A percentile compares a stretch with the other conserved stretches of the same genome.
Evolutionary conservation across 169 alveolate species (phyloP).

Genomic region (Miamiensis avidus): DNA sequence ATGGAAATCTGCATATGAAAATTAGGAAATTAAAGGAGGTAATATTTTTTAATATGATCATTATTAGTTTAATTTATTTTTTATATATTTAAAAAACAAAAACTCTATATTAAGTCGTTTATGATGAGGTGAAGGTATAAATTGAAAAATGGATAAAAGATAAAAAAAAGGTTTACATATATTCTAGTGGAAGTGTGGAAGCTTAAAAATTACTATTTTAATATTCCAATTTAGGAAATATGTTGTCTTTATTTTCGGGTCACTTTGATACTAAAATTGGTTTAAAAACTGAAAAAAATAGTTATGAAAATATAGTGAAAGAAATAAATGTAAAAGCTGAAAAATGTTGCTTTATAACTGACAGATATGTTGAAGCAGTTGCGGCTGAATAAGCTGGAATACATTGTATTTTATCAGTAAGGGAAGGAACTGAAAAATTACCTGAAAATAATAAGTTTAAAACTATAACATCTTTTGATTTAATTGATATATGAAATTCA

Average conservation of each 20-base stretch:
- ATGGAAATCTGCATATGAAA: not conserved
- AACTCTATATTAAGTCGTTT: not conserved
- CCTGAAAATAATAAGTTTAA: not conserved
- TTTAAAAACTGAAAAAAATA: too few relatives aligned
- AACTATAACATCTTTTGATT: not conserved
- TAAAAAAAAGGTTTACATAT: not conserved
- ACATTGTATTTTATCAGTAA: not conserved
- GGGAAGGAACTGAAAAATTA: not conserved
- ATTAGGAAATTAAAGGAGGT: not conserved
- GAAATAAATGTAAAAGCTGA: not conserved
- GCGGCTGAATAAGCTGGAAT: not conserved
- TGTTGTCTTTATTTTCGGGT: not conserved
- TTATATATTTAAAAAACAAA: too few relatives aligned
- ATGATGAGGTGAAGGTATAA: not conserved
- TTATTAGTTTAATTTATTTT: too few relatives aligned
- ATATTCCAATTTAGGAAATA: not conserved
- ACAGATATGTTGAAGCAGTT: not conserved
- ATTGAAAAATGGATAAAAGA: not conserved
- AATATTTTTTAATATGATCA: too few relatives aligned
- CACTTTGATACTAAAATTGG: not conserved
- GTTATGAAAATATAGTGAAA: not conserved
- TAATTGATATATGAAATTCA: too few relatives aligned
- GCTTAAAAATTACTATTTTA: not conserved
- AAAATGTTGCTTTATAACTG: not conserved
- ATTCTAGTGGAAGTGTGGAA: not conserved